phyloP scores from a whole-genome alignment of 148 eudicot genomes.

The Heliosperma pusillum region DNA sequence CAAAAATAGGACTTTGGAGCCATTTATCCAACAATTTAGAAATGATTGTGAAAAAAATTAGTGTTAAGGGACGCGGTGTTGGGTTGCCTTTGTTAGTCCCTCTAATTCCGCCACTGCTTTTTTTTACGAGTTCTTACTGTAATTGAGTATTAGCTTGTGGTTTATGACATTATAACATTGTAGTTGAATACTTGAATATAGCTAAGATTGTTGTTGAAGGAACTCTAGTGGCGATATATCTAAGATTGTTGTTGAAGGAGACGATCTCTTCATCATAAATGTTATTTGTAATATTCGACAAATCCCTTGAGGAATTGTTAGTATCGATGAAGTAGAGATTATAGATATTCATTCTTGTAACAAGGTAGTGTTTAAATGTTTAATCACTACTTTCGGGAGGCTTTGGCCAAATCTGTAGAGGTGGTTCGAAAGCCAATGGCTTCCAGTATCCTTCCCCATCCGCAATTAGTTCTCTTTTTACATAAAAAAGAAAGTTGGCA shows the following conservation, averaged over 20 bases:
- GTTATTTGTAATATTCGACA: not conserved
- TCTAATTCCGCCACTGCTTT: not conserved
- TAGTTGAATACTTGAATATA: not conserved
- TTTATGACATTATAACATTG: no score
- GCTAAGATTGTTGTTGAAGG: not conserved
- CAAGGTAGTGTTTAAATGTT: not conserved
- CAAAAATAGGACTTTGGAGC: no score
- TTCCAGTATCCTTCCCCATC: not conserved
- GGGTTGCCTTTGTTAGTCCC: no score
- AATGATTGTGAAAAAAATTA: no score
- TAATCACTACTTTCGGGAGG: not conserved
- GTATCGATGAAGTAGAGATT: not conserved
- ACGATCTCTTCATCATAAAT: not conserved
- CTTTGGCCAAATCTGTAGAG: not conserved
- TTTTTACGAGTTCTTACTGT: not conserved
- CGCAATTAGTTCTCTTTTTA: not conserved
- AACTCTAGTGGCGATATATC: no score
- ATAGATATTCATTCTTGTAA: not conserved
- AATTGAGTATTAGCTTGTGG: not conserved
- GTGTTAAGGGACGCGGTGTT: no score
- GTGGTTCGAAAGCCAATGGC: not conserved
- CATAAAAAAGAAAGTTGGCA: not conserved
- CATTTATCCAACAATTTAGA: no score
- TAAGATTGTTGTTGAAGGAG: not conserved
- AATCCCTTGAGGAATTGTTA: not conserved